Conservation (phyloP, 164 flowering plant genomes). For the Aristolochia fimbriata region DNA sequence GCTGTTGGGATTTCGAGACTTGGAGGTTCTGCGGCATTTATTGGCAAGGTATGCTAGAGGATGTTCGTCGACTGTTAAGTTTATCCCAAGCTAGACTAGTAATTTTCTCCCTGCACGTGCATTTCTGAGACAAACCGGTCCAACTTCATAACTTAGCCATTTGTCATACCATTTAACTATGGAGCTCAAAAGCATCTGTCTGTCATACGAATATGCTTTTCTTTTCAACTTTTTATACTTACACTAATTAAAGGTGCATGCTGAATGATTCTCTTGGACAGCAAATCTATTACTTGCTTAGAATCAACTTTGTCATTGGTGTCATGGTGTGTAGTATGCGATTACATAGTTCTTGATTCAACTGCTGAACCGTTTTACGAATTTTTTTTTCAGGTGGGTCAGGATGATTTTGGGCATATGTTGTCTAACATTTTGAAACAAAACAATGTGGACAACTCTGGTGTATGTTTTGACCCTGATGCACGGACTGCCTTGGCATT, state of each 20-base stretch:
- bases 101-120: too few relatives aligned
- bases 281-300: too few relatives aligned
- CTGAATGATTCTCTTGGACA: background rate
- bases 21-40: constrained; percentile 76
- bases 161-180: too few relatives aligned
- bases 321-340: too few relatives aligned
- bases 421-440: constrained; percentile 47
- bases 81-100: too few relatives aligned
- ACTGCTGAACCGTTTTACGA: background rate
- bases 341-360: too few relatives aligned
- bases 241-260: background rate
- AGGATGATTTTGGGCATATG: constrained; percentile 66
- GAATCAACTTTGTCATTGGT: too few relatives aligned
- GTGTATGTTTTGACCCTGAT: constrained; percentile 47
- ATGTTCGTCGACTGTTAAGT: background rate
- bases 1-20: constrained; percentile 71
- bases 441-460: constrained; percentile 56
- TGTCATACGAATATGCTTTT: too few relatives aligned
- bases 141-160: too few relatives aligned
- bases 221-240: too few relatives aligned
- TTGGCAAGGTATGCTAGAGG: constrained; percentile 54
- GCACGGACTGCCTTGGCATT: constrained; percentile 76
- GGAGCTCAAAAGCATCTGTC: too few relatives aligned
- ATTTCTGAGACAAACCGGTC: too few relatives aligned
- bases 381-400: constrained; percentile 41